Conservation (phyloP, 257 asterid genomes). For the Solanum corneliomulleri region DNA sequence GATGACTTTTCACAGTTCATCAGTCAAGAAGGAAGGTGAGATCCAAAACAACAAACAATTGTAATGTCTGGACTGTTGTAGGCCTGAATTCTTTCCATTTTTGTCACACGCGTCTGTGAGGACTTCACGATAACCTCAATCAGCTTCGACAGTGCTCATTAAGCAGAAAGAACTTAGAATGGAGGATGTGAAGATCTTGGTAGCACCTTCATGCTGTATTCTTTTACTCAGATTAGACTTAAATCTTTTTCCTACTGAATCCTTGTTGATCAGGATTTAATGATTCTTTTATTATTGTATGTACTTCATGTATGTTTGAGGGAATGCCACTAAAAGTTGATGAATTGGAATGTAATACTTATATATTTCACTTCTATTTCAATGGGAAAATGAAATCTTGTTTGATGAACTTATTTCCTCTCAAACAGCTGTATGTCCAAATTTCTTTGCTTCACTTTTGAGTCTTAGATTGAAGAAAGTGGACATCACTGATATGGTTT, state of each 20-base stretch:
- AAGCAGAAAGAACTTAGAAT: background rate
- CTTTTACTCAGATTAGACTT: background rate
- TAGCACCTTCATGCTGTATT: background rate
- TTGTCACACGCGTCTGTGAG: background rate
- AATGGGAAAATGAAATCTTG: background rate
- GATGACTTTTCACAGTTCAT: slow-evolving; percentile 36
- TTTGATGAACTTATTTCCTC: background rate
- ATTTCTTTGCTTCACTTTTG: background rate
- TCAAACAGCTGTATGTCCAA: background rate
- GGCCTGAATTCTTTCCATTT: background rate
- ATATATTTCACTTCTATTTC: background rate
- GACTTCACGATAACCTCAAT: background rate
- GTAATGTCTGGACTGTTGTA: background rate
- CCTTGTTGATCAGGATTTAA: background rate
- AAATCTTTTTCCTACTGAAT: background rate
- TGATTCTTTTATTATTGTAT: background rate
- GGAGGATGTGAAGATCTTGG: background rate
- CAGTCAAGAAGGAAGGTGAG: slow-evolving; percentile 36
- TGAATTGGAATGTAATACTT: background rate
- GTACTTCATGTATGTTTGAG: background rate
- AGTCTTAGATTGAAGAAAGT: background rate
- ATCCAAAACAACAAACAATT: background rate
- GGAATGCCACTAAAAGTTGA: background rate
- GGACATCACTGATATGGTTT: background rate
- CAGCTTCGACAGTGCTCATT: background rate